Conservation (phyloP, 1,284 basidiomycete genomes). For the Thelephora terrestris region DNA sequence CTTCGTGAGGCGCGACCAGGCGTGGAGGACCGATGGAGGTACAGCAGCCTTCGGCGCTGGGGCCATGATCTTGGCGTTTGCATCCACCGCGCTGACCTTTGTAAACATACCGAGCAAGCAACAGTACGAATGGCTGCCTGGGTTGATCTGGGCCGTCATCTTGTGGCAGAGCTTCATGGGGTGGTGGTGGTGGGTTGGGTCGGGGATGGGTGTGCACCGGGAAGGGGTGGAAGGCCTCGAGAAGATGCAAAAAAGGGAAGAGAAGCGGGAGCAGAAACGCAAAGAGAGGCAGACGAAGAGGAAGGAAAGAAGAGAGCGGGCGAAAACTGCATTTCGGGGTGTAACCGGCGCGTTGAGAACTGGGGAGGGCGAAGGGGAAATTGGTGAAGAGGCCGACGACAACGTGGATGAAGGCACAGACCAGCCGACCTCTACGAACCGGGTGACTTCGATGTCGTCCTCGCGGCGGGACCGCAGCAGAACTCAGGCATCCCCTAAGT, state of each 20-base stretch:
- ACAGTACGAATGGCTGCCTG: conserved; percentile 79
- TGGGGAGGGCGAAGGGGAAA: background rate
- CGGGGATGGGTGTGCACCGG: conserved; percentile 63
- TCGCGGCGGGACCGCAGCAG: background rate
- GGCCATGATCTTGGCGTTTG: conserved; percentile 67
- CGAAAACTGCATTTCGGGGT: conserved; percentile 42
- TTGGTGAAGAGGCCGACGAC: conserved; percentile 4
- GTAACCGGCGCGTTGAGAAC: conserved; percentile 30
- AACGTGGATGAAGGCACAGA: background rate
- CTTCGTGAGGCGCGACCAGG: conserved; percentile 80
- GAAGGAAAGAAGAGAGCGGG: conserved; percentile 33
- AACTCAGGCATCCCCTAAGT: background rate
- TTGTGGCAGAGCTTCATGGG: conserved; percentile 89
- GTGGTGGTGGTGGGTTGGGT: conserved; percentile 98
- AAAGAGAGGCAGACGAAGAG: conserved; percentile 28
- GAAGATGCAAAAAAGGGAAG: conserved; percentile 47
- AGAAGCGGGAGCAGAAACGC: conserved; percentile 44
- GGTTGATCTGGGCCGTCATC: conserved; percentile 78
- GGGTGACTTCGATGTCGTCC: background rate
- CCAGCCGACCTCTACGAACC: background rate
- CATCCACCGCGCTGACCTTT: conserved; percentile 79
- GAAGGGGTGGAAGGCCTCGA: conserved; percentile 25
- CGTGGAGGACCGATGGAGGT: conserved; percentile 93
- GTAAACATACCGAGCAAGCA: conserved; percentile 75
- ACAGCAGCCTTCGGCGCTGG: conserved; percentile 90